Evolutionary conservation across 768 basidiomycete genomes (phyloP).

Genomic region (Russula abietina): DNA sequence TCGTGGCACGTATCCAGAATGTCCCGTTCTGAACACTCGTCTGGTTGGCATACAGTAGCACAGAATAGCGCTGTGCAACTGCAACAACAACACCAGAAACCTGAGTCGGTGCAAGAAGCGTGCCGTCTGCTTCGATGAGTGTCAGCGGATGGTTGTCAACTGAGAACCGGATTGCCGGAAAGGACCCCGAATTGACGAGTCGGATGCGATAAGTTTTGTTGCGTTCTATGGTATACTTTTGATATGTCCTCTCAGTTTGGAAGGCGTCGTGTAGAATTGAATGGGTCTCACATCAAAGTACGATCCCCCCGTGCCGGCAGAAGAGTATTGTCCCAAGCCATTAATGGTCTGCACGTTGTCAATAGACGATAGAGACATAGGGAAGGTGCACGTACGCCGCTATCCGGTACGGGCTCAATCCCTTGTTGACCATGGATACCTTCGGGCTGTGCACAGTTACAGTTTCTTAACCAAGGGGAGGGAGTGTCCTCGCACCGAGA

Average conservation of each 20-base stretch:
- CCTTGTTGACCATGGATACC: constrained; percentile 32
- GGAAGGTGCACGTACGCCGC: constrained; percentile 26
- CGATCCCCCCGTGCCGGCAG: constrained; percentile 28
- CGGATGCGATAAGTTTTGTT: constrained; percentile 42
- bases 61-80: constrained; percentile 48
- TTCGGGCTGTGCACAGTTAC: constrained; percentile 24
- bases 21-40: constrained; percentile 33
- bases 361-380: neutral
- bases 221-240: constrained; percentile 34
- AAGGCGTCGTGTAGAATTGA: neutral
- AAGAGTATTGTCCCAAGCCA: constrained; percentile 32
- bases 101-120: constrained; percentile 34
- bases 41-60: constrained; percentile 39
- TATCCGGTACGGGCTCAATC: constrained; percentile 34
- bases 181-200: constrained; percentile 43
- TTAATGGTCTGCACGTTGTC: constrained; percentile 29
- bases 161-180: constrained; percentile 42
- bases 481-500: constrained; percentile 26
- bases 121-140: constrained; percentile 47
- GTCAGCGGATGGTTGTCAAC: constrained; percentile 43
- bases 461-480: neutral
- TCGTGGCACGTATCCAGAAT: constrained; percentile 38
- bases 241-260: constrained; percentile 22
- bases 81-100: constrained; percentile 39
- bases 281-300: constrained; percentile 28